Evolutionary conservation across 768 basidiomycete genomes (phyloP).

Genomic region (Hygrophoropsis aurantiaca): DNA sequence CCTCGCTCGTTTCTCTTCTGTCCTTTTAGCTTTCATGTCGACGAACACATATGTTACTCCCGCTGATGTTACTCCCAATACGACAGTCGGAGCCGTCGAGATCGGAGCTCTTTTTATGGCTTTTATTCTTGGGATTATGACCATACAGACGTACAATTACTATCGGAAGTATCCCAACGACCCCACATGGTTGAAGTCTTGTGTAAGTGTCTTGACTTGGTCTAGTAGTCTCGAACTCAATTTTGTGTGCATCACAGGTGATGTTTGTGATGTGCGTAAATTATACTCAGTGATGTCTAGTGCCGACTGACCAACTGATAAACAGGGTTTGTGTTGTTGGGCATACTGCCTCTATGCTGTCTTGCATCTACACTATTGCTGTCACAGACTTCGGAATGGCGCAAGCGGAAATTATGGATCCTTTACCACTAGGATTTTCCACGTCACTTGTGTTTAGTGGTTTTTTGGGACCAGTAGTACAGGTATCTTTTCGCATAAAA

Average conservation of each 20-base stretch:
- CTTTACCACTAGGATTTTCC: slow-evolving; percentile 11
- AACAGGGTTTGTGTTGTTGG: slow-evolving; percentile 5
- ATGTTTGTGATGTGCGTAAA: slow-evolving; percentile 1
- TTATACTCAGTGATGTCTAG: too few relatives aligned
- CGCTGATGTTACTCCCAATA: too few relatives aligned
- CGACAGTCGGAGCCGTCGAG: slow-evolving; percentile 18
- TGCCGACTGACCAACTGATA: too few relatives aligned
- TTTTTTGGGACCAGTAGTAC: slow-evolving; percentile 21
- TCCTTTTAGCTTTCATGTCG: too few relatives aligned
- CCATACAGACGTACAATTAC: slow-evolving; percentile 23
- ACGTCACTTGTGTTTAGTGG: slow-evolving; percentile 22
- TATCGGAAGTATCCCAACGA: slow-evolving; percentile 18
- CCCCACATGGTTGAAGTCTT: slow-evolving; percentile 12
- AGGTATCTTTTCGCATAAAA: slow-evolving; percentile 8
- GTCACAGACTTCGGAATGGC: slow-evolving; percentile 19
- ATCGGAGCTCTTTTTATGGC: slow-evolving; percentile 22
- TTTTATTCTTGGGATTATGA: slow-evolving; percentile 23
- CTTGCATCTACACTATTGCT: slow-evolving; percentile 22
- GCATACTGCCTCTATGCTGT: slow-evolving; percentile 19
- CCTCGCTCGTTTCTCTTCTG: too few relatives aligned
- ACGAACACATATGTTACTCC: too few relatives aligned
- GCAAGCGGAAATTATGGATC: slow-evolving; percentile 10
- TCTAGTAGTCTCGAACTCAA: slow-evolving; percentile 6
- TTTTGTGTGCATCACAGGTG: neutral
- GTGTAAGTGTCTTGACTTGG: slow-evolving; percentile 13